Conservation (phyloP, 768 basidiomycete species). For the Rhizopogon sp. region DNA sequence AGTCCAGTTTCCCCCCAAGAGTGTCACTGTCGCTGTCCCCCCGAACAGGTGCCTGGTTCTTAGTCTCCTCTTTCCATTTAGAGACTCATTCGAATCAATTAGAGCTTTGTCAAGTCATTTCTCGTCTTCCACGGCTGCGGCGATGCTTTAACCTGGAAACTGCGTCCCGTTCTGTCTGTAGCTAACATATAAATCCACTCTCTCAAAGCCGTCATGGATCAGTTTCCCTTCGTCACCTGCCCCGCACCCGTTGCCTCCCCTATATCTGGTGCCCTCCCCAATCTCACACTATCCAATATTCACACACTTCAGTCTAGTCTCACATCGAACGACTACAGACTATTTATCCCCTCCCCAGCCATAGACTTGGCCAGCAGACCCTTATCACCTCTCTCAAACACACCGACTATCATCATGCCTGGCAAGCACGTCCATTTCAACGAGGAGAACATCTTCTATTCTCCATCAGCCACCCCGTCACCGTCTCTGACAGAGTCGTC, state of each 20-base stretch:
- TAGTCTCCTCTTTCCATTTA: neutral
- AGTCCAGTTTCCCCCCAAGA: neutral
- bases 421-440: constrained; percentile 27
- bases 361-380: neutral
- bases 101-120: neutral
- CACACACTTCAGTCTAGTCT: neutral
- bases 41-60: neutral
- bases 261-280: too few relatives aligned
- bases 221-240: too few relatives aligned
- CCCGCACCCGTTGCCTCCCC: neutral
- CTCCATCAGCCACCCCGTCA: constrained; percentile 17
- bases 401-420: constrained; percentile 14
- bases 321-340: neutral
- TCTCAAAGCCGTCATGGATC: neutral
- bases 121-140: neutral
- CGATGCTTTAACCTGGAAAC: neutral
- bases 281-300: neutral
- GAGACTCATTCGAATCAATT: neutral
- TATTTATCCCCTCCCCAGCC: too few relatives aligned
- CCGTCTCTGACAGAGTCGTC: constrained; percentile 24
- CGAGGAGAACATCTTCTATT: constrained; percentile 28
- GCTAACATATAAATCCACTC: neutral
- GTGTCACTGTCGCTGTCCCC: too few relatives aligned
- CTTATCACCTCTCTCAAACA: constrained; percentile 6
- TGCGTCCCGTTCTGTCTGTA: neutral